These are phyloP conservation scores for Lepiota venenata DNA, from an alignment of 768 basidiomycete genomes.

Conservation along the genomic window DNA sequence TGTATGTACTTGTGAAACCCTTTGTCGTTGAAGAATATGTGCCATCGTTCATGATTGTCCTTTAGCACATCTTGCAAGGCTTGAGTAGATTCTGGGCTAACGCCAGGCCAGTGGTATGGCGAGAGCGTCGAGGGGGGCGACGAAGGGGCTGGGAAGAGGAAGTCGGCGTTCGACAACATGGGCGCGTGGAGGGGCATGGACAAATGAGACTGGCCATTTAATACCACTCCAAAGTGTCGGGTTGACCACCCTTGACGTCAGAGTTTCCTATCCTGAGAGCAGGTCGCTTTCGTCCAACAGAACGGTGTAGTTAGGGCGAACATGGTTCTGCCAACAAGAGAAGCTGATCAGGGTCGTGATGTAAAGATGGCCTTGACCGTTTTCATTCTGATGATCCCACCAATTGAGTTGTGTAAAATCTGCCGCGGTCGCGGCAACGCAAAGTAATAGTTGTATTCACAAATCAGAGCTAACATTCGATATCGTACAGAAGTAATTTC, in stretches of 20 bases:
- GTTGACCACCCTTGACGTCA: neutral
- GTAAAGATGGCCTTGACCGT: no score
- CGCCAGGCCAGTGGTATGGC: constrained; percentile 29
- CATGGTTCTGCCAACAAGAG: neutral
- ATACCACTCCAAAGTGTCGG: neutral
- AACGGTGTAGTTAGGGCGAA: no score
- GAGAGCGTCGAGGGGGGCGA: constrained; percentile 23
- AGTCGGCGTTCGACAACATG: neutral
- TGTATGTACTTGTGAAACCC: constrained; percentile 36
- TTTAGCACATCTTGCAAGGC: constrained; percentile 37
- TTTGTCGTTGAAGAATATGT: constrained; percentile 49
- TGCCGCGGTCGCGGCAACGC: no score
- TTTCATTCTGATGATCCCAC: neutral
- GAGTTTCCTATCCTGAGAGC: neutral
- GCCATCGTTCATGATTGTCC: constrained; percentile 49
- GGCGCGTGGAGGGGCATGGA: neutral
- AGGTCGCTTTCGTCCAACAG: no score
- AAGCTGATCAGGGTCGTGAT: neutral
- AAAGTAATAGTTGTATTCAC: neutral
- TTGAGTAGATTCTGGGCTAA: constrained; percentile 33
- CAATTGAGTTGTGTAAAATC: no score
- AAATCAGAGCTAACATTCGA: neutral
- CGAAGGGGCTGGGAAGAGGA: constrained; percentile 31
- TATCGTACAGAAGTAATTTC: neutral
- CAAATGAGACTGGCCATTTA: neutral